These are phyloP conservation scores for Ceratobasidium sp. DNA, from an alignment of 1,284 basidiomycete species.

Conservation along the genomic window DNA sequence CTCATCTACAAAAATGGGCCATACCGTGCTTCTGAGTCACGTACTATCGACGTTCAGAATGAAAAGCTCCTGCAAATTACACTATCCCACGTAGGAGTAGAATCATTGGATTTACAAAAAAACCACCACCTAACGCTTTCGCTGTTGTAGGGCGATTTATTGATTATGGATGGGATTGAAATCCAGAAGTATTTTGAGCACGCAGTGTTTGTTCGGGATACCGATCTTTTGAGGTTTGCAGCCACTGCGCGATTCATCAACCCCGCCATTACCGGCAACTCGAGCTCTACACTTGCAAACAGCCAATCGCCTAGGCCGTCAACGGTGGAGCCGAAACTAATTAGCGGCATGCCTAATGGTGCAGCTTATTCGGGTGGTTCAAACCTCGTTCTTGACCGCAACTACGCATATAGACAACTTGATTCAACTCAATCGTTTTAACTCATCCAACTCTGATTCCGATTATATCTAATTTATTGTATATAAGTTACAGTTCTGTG, in stretches of 20 bases:
- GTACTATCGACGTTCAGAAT: constrained; percentile 5
- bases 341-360: not conserved
- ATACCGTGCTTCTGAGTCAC: constrained; percentile 24
- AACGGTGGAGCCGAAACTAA: no score
- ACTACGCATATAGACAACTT: not conserved
- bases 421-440: not conserved
- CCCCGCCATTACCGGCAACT: not conserved
- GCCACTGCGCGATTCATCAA: constrained; percentile 26
- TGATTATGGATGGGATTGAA: constrained; percentile 26
- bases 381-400: not conserved
- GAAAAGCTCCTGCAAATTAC: constrained; percentile 29
- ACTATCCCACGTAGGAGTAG: constrained; percentile 21
- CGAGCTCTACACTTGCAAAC: not conserved
- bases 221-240: constrained; percentile 30
- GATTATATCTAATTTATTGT: constrained; percentile 22
- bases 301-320: no score
- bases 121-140: not conserved
- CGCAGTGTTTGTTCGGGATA: constrained; percentile 36
- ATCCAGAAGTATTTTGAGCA: constrained; percentile 33
- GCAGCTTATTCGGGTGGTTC: not conserved
- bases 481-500: constrained; percentile 9
- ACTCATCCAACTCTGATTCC: not conserved
- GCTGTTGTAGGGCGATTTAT: constrained; percentile 16
- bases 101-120: not conserved
- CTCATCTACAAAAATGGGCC: constrained; percentile 31